Evolutionary conservation across 2,329 filamentous ascomycete species (phyloP), one percentile per base, ranked within the genome.

Genomic region (Phaeosphaeria sp.): DNA sequence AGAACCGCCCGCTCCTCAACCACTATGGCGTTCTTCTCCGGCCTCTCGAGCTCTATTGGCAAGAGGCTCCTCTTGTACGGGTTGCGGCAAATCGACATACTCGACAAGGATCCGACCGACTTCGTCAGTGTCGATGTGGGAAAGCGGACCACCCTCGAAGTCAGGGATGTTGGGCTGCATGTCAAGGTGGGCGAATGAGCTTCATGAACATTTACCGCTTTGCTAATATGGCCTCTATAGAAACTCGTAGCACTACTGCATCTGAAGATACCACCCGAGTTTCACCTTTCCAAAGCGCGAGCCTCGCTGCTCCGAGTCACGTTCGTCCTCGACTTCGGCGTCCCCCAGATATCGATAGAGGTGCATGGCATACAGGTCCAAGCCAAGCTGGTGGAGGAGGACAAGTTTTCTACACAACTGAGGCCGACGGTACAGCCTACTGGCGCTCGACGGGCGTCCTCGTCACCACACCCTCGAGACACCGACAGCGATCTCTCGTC

Each of bases 1-100:
- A 36, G 39, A 57, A 58, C 49, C 60, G 55, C 60, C 56, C 57
- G 33, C 55, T 30, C 40, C 52, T 39, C 59, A 55, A 59, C 42
- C 54, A 73, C 67, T 77, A 93, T 93, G 91, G 87, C 89, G 53
- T 77, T 76, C 63, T 69, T 88, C 85, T 68, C 71, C 22, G 66
- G 91, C 74, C 86, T 95, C 71, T 89, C 92, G 63, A 91, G 87
- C 67, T 92, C 83, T 67, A 82, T 96, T 83, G 91, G 93, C 80
- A 96, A 95, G 84, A 89, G 90, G 77, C 84, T 98, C 69, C 85
- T 98, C 64, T 89, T 92, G 66, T 97, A 95, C 81, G 92, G 89
- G 49, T 82, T 99, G 43, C 90, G 90, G 22, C 88, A 89, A 56
- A 84, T 97, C 57, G 93, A 96, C 67, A 84, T 97, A 54, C 86